A percentile compares a stretch with the other conserved stretches of the same genome.
Evolutionary conservation across 805 yeast species (phyloP).

Genomic region (Pichia manshurica): DNA sequence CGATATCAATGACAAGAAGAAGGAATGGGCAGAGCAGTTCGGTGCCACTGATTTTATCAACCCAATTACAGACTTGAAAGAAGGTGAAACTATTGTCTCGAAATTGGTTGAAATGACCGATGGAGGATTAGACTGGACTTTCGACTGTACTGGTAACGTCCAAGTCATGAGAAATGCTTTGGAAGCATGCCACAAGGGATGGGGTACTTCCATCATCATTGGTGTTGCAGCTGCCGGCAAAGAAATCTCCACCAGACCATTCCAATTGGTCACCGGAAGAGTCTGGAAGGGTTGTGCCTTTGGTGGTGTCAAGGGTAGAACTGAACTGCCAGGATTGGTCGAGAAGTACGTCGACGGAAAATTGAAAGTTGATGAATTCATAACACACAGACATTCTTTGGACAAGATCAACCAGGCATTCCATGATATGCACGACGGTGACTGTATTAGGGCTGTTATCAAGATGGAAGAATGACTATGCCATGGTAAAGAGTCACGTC

Average conservation of each 20-base stretch:
- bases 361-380: conserved; percentile 88
- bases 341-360: conserved; percentile 76
- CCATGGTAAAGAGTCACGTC: conserved; percentile 7
- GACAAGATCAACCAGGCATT: conserved; percentile 81
- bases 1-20: conserved; percentile 80
- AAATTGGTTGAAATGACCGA: conserved; percentile 85
- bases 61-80: conserved; percentile 62
- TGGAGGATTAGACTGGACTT: conserved; percentile 94
- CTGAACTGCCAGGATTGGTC: conserved; percentile 88
- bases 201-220: conserved; percentile 94
- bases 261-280: conserved; percentile 98
- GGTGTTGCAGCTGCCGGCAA: conserved; percentile 99
- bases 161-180: conserved; percentile 93
- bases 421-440: conserved; percentile 91
- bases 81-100: conserved; percentile 72
- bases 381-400: conserved; percentile 82
- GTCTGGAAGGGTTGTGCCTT: conserved; percentile 99
- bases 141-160: conserved; percentile 97
- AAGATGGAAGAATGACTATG: conserved; percentile 26
- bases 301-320: conserved; percentile 97
- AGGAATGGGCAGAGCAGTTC: conserved; percentile 78
- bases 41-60: conserved; percentile 96
- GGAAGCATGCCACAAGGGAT: conserved; percentile 97
- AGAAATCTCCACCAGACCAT: conserved; percentile 95
- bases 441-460: conserved; percentile 85